phyloP scores from a whole-genome alignment of 2,329 filamentous ascomycete species.

The Lecanicillium sp. region DNA sequence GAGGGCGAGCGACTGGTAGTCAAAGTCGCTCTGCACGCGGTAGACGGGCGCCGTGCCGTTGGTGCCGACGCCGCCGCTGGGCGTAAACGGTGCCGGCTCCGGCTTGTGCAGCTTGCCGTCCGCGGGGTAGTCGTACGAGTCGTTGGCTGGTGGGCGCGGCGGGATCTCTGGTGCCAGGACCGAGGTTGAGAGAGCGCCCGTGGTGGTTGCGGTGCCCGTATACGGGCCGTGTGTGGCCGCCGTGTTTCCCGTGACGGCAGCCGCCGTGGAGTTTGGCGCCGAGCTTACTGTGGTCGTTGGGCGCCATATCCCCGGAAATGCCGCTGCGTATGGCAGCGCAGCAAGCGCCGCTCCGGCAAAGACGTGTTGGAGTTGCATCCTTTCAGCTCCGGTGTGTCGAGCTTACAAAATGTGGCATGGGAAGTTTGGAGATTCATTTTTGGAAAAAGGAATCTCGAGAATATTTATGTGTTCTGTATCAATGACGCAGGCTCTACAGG shows the following conservation, averaged over 20 bases:
- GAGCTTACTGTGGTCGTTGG: not conserved
- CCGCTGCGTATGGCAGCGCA: not conserved
- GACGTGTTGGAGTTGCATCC: not conserved
- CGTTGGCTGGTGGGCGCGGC: conserved; percentile 31
- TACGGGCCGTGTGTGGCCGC: conserved; percentile 54
- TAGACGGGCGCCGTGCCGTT: conserved; percentile 71
- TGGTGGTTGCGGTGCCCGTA: conserved; percentile 60
- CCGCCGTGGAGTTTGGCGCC: not conserved
- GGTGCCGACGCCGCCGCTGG: conserved; percentile 67
- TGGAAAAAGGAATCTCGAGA: too few species aligned
- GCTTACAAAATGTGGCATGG: too few species aligned
- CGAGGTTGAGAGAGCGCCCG: conserved; percentile 58
- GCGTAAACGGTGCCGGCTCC: conserved; percentile 65
- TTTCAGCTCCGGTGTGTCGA: too few species aligned
- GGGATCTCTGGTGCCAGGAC: conserved; percentile 51
- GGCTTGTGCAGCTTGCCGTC: conserved; percentile 63
- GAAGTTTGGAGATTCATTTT: too few species aligned
- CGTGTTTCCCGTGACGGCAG: not conserved
- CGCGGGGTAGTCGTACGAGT: conserved; percentile 63
- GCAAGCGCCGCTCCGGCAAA: not conserved
- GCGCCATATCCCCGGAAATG: not conserved
- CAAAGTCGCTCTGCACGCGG: conserved; percentile 73
- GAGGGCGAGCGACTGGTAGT: conserved; percentile 70
- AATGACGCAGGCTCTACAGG: too few species aligned
- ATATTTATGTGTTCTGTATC: too few species aligned